phyloP scores from a whole-genome alignment of 2,329 filamentous ascomycete genomes.

The Akanthomyces dipterigenus region DNA sequence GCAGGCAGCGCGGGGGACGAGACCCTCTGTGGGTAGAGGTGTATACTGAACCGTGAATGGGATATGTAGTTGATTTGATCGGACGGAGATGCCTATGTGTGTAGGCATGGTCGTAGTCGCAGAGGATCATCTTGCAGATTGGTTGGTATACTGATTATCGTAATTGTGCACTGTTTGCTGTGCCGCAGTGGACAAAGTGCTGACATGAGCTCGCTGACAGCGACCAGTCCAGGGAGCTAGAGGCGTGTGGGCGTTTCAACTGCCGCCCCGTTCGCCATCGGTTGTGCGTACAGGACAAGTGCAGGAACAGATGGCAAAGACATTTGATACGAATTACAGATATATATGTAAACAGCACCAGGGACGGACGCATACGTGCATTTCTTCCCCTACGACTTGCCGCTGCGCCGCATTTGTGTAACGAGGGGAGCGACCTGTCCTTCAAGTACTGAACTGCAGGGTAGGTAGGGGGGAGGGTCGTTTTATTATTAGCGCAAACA shows the following conservation, averaged over 20 bases:
- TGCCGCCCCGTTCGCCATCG: no score
- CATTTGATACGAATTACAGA: not conserved
- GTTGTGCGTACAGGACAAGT: not conserved
- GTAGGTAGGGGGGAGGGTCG: no score
- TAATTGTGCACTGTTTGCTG: not conserved
- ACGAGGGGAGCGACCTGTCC: no score
- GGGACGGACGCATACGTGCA: no score
- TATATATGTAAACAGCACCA: not conserved
- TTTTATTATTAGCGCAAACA: no score
- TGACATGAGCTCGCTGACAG: not conserved
- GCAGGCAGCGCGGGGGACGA: not conserved
- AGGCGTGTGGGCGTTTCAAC: not conserved
- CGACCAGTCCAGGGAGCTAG: not conserved
- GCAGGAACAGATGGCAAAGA: not conserved
- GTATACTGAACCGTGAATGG: not conserved
- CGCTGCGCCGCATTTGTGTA: no score
- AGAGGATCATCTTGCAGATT: not conserved
- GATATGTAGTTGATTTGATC: no score
- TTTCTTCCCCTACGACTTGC: no score
- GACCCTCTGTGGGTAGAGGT: conserved; percentile 5
- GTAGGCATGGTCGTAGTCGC: no score
- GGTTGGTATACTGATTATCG: not conserved
- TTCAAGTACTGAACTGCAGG: no score
- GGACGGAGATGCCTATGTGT: no score
- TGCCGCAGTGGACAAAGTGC: not conserved